Base-by-base conservation (phyloP, 768 basidiomycete genomes). In the Mycena galericulata region DNA sequence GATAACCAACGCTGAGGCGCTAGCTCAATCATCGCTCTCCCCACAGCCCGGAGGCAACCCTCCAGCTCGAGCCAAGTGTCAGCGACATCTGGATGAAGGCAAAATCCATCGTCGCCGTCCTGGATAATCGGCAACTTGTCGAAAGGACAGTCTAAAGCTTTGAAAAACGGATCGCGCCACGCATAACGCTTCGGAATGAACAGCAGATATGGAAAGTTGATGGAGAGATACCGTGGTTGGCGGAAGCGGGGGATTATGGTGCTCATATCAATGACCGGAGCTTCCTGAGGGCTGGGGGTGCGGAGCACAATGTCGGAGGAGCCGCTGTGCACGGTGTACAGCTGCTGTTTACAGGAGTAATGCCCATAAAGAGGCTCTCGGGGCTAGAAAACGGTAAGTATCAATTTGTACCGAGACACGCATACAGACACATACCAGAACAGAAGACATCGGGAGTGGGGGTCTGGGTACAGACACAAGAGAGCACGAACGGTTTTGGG, bases 271-370 rank as follows among this genome's bases (percentile, higher is more conserved):
- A 50, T 9, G 36, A 22, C 15, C 18, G 59, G n/a, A 1, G 46
- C 47, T n/a, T 51, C 34, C 36, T 17, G 17, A 38, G 59, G 47
- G 30, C 17, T 50, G 15, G 59, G 59, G 32, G 59, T 60, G 32
- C 27, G 3, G 30, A 17, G 22, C 2, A 60, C 15, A 32, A 50
- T 36, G 54, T 45, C 57, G 0, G 41, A 17, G 22, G 43, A 58
- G 43, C 57, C 43, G n/a, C 30, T 22, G 43, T 46, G 20, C 27
- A 58, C 57, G 6, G 29, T 58, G 57, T 45, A 58, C 43, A 58
- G 57, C 30, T 46, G 43, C 2, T 46, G 26, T 11, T 24, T 14
- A 20, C 10, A 7, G 29, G 20, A 32, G 27, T 58, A 58, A n/a
- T 58, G 43, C n/a, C 57, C 43, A 20, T 32, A 5, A 58, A 58